Conservation (phyloP, 1,284 basidiomycete species). For the Puccinia triticina region DNA sequence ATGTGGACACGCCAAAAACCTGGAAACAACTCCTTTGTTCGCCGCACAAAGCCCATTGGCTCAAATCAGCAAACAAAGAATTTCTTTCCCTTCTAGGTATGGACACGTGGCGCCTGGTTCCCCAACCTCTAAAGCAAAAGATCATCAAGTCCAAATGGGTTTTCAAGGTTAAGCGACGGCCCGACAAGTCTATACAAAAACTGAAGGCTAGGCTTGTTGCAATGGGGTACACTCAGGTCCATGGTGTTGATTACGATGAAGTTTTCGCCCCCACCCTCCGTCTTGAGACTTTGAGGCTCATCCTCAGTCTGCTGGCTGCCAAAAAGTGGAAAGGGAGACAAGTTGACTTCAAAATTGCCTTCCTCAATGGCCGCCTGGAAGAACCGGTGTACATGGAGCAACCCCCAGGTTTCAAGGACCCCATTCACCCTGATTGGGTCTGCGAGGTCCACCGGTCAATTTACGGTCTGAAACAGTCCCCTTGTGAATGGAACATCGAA, state of each 20-base stretch:
- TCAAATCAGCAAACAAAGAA: neutral
- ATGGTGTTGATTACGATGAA: constrained; percentile 1
- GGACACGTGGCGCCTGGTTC: neutral
- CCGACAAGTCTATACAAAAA: neutral
- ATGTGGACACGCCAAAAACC: too few species aligned
- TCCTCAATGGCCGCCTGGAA: constrained; percentile 7
- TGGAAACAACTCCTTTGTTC: too few species aligned
- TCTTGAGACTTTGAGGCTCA: neutral
- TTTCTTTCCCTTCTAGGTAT: neutral
- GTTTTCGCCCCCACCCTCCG: constrained; percentile 8
- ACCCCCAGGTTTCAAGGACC: neutral
- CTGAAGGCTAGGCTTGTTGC: neutral
- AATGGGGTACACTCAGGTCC: neutral
- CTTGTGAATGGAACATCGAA: constrained; percentile 5
- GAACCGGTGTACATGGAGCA: neutral
- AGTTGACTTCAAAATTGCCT: constrained; percentile 7
- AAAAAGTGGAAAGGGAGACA: neutral
- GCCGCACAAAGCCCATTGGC: neutral
- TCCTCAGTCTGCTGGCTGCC: neutral
- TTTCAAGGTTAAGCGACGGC: neutral
- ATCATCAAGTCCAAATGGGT: neutral
- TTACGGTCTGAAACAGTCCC: constrained; percentile 16
- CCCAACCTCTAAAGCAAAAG: neutral
- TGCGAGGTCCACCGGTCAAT: neutral
- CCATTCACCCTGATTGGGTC: neutral